Percentiles rank a stretch among this genome's conserved stretches.
phyloP scores from a whole-genome alignment of 1,139 yeast species.

The Debaryomyces coudertii region DNA sequence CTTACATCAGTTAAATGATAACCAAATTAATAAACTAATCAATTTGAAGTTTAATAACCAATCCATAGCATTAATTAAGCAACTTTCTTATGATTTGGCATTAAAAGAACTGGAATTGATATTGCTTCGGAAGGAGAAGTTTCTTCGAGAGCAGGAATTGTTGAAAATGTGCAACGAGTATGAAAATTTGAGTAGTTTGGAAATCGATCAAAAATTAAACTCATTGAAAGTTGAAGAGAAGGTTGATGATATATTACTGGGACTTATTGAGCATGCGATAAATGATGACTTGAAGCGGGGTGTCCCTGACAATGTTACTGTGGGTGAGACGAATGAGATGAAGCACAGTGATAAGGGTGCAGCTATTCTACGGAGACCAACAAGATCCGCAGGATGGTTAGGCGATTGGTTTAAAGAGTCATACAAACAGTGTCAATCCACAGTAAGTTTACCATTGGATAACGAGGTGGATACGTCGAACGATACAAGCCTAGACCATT shows the following conservation, averaged over 20 bases:
- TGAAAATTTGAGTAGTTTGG: conserved; percentile 47
- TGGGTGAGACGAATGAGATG: background rate
- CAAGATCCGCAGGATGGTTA: conserved; percentile 20
- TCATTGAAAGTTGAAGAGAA: conserved; percentile 19
- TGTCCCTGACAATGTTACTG: background rate
- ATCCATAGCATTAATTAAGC: conserved; percentile 46
- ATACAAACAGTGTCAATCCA: background rate
- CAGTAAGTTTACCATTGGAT: background rate
- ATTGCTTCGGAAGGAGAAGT: conserved; percentile 41
- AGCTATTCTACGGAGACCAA: background rate
- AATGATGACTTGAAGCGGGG: conserved; percentile 10
- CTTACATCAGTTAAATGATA: conserved; percentile 31
- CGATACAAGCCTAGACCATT: background rate
- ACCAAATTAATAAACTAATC: conserved; percentile 38
- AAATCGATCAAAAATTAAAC: conserved; percentile 43
- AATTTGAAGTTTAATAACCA: conserved; percentile 38
- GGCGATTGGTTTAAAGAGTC: conserved; percentile 22
- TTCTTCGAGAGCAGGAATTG: conserved; percentile 48
- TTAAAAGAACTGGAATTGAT: conserved; percentile 52
- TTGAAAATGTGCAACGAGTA: conserved; percentile 44
- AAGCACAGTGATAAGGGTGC: background rate
- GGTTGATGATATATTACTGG: conserved; percentile 19
- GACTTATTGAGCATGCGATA: conserved; percentile 20
- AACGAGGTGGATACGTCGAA: background rate
- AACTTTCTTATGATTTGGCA: conserved; percentile 52